Evolutionary conservation across 257 asterid species (phyloP), one percentile per base, ranked within the genome.

Genomic region (Capsicum baccatum): DNA sequence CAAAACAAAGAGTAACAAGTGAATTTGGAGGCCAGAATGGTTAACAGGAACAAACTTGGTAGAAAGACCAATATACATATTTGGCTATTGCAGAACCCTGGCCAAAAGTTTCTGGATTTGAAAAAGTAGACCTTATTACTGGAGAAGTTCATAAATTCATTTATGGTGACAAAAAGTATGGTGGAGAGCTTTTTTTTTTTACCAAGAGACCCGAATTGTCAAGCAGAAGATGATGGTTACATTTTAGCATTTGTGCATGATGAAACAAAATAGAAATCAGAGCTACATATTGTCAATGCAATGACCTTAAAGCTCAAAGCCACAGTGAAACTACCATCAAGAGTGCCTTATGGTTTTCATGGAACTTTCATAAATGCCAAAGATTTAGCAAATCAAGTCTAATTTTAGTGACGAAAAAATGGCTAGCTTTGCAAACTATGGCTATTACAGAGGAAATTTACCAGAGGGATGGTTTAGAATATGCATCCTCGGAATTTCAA

Each of bases 51-150:
- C 93, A 93, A 80, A 82, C 97, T 97, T 0, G 99, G 99, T 2
- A 68, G 98, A n/a, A 94, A 93, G 83, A 97, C 97, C 71, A 85
- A n/a, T 94, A 76, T 85, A 98, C 98, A 0, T 97, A 95, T 68
- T 69, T 97, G 6, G 99, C 99, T 5, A 91, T 97, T 33, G 98
- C 99, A 0, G 99, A 97, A 88, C 98, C 99, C 0, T 97, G 98
- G 99, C 99, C 99, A 11, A 97, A 94, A 84, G 99, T 97, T 0
- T 97, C 98, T 6, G 99, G 99, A 2, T 93, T 93, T 15, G 98
- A 98, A 0, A 97, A 97, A 55, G 99, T 97, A 6, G 97, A 97
- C 86, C 90, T 97, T 13, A 91, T 84, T 33, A 95, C 89, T 0
- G 98, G 99, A 0, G 92, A 90, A 71, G 98, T 95, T 4, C 79